These are phyloP conservation scores for Umbelopsis isabellina DNA, from an alignment of 192 early-diverging fungal genomes.

Conservation along the genomic window DNA sequence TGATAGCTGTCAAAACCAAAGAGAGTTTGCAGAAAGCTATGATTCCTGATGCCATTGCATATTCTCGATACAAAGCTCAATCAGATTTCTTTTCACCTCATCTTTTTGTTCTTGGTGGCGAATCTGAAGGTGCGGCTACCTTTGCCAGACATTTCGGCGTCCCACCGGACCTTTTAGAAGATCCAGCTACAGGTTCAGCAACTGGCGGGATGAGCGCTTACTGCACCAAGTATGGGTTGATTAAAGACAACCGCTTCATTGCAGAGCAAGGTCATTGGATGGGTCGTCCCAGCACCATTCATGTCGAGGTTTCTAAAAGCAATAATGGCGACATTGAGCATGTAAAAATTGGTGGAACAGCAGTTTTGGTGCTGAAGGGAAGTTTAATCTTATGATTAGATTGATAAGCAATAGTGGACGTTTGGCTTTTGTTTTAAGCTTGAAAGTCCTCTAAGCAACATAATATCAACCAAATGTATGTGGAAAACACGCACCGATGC, in stretches of 20 bases:
- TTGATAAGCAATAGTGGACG: not conserved
- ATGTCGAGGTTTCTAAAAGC: slow-evolving; percentile 7
- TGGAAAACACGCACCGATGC: too few relatives aligned
- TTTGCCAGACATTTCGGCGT: slow-evolving; percentile 21
- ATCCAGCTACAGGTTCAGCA: slow-evolving; percentile 24
- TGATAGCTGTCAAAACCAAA: slow-evolving; percentile 1
- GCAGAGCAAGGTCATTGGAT: slow-evolving; percentile 30
- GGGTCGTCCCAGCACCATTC: slow-evolving; percentile 4
- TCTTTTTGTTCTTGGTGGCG: slow-evolving; percentile 6
- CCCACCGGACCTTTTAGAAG: slow-evolving; percentile 11
- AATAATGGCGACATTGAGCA: not conserved
- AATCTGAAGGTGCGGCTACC: not conserved
- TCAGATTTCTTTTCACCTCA: slow-evolving; percentile 28
- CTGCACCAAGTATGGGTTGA: slow-evolving; percentile 11
- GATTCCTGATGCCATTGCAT: not conserved
- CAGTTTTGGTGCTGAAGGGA: slow-evolving; percentile 20
- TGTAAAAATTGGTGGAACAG: slow-evolving; percentile 19
- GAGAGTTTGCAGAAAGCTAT: slow-evolving; percentile 4
- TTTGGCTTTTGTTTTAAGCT: not conserved
- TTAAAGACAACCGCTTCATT: not conserved
- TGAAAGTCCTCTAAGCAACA: not conserved
- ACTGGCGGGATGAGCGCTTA: slow-evolving; percentile 26
- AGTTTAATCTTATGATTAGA: not conserved
- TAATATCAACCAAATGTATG: too few relatives aligned
- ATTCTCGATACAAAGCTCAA: not conserved